A percentile compares a stretch with the other conserved stretches of the same genome.
These are phyloP conservation scores for Pseudomonodictys pantanalensis DNA, from an alignment of 495 filamentous ascomycete genomes.

Conservation along the genomic window DNA sequence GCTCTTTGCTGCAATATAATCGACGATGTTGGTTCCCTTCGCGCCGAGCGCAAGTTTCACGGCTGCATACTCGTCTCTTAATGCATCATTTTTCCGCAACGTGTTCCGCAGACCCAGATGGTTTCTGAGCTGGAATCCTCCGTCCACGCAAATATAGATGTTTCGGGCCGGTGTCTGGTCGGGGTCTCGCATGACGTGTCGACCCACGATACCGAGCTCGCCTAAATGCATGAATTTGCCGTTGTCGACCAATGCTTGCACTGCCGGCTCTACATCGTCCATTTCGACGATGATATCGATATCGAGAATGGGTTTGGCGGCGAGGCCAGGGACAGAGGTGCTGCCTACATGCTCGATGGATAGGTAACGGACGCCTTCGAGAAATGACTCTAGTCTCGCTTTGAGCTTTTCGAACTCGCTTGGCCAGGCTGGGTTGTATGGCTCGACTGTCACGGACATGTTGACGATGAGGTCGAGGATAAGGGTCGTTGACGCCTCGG, in stretches of 20 bases:
- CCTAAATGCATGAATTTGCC: slow-evolving; percentile 25
- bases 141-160: slow-evolving; percentile 31
- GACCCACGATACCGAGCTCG: slow-evolving; percentile 27
- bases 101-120: slow-evolving; percentile 30
- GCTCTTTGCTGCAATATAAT: slow-evolving; percentile 27
- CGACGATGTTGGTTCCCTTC: slow-evolving; percentile 5
- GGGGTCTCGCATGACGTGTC: slow-evolving; percentile 19
- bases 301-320: slow-evolving; percentile 39
- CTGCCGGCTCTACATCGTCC: slow-evolving; percentile 2
- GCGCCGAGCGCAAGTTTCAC: slow-evolving; percentile 25
- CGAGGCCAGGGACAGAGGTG: slow-evolving; percentile 36
- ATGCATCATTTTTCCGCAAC: slow-evolving; percentile 10
- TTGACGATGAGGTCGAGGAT: background rate
- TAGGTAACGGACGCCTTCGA: slow-evolving; percentile 4
- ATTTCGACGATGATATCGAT: slow-evolving; percentile 35
- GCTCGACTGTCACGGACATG: slow-evolving; percentile 31
- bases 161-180: slow-evolving; percentile 20
- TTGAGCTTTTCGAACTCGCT: slow-evolving; percentile 25
- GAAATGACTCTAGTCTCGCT: slow-evolving; percentile 7
- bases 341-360: slow-evolving; percentile 40
- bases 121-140: slow-evolving; percentile 22
- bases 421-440: slow-evolving; percentile 35
- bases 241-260: slow-evolving; percentile 14
- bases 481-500: background rate
- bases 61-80: slow-evolving; percentile 32